These are phyloP conservation scores for Pogostemon cablin DNA, from an alignment of 257 asterid genomes.

Conservation along the genomic window DNA sequence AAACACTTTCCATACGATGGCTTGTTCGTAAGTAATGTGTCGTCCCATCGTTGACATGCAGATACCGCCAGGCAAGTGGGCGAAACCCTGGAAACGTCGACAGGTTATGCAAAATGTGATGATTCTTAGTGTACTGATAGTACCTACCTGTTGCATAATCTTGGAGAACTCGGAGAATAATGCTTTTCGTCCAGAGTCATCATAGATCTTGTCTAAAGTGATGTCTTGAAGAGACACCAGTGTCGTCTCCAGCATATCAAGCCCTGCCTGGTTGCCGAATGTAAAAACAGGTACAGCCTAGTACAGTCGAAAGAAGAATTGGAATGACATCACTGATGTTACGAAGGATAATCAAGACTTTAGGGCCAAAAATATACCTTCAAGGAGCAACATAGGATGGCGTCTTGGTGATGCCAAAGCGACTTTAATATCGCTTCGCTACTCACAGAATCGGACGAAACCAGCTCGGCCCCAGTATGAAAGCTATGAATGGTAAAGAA, in stretches of 20 bases:
- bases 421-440: constrained; percentile 70
- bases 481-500: constrained; percentile 45
- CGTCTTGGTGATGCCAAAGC: constrained; percentile 97
- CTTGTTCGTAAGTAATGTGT: constrained; percentile 86
- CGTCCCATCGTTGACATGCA: constrained; percentile 99
- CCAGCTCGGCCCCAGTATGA: constrained; percentile 76
- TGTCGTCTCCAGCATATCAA: constrained; percentile 95
- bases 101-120: background rate
- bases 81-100: constrained; percentile 58
- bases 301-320: background rate
- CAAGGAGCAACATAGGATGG: constrained; percentile 91
- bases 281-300: constrained; percentile 87
- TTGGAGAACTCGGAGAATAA: constrained; percentile 74
- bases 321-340: background rate
- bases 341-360: too few species aligned
- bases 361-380: constrained; percentile 49
- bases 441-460: constrained; percentile 50
- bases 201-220: constrained; percentile 80
- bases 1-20: constrained; percentile 89
- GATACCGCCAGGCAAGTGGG: constrained; percentile 82
- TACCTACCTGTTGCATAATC: constrained; percentile 89
- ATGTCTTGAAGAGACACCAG: constrained; percentile 89
- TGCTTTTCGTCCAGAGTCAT: constrained; percentile 75
- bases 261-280: constrained; percentile 92
- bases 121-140: background rate